Percentiles rank a stretch among this genome's conserved stretches.
These are phyloP conservation scores for Streptanthus diversifolius DNA, from an alignment of 345 rosid genomes.

Conservation along the genomic window DNA sequence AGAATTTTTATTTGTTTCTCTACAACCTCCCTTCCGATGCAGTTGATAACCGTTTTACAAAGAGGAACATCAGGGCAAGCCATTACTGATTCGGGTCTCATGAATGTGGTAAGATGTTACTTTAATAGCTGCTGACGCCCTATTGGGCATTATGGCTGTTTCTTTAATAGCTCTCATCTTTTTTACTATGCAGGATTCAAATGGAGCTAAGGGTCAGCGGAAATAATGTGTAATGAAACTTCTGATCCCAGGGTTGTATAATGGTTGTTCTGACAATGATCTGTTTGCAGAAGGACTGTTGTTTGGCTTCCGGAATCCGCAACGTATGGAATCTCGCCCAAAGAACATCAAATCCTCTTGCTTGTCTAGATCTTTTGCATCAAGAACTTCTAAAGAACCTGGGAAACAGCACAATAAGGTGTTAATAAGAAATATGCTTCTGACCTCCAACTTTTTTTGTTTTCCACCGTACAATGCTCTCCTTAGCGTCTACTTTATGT, in stretches of 20 bases:
- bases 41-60: slow-evolving; percentile 30
- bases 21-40: slow-evolving; percentile 10
- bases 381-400: slow-evolving; percentile 53
- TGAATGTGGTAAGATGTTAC: slow-evolving; percentile 31
- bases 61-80: slow-evolving; percentile 27
- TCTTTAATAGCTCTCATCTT: slow-evolving; percentile 28
- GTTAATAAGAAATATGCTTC: slow-evolving; percentile 1
- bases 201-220: slow-evolving; percentile 53
- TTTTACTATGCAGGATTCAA: slow-evolving; percentile 46
- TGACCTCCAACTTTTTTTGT: background rate
- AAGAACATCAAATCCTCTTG: slow-evolving; percentile 23
- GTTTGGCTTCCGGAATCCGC: slow-evolving; percentile 18
- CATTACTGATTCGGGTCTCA: slow-evolving; percentile 27
- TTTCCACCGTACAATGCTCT: background rate
- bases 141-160: slow-evolving; percentile 3
- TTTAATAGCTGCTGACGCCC: slow-evolving; percentile 29
- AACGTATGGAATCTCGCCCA: slow-evolving; percentile 25
- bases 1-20: background rate
- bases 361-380: slow-evolving; percentile 62
- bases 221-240: slow-evolving; percentile 1
- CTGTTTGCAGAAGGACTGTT: slow-evolving; percentile 54
- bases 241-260: slow-evolving; percentile 14
- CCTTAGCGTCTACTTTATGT: background rate
- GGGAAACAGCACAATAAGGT: slow-evolving; percentile 53
- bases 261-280: slow-evolving; percentile 13